Evolutionary conservation across 768 basidiomycete genomes (phyloP).

Genomic region (Leccinum broughii): DNA sequence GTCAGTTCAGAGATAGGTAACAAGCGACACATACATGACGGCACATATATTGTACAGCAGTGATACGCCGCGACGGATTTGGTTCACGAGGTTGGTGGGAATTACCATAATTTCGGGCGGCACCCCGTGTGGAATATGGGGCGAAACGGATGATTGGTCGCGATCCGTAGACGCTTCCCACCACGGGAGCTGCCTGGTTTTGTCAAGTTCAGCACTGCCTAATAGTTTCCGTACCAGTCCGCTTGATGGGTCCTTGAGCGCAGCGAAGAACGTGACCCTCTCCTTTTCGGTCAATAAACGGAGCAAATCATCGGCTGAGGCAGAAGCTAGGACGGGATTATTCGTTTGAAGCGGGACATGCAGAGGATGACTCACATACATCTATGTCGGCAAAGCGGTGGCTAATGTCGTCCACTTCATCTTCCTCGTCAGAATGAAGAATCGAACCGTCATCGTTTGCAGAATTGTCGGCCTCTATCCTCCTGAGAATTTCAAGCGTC

Average conservation of each 20-base stretch:
- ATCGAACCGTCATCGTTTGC: constrained; percentile 38
- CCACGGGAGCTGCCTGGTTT: constrained; percentile 63
- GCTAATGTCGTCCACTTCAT: constrained; percentile 46
- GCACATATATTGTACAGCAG: constrained; percentile 71
- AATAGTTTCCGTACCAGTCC: constrained; percentile 61
- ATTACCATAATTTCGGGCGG: constrained; percentile 48
- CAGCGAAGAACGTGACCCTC: constrained; percentile 57
- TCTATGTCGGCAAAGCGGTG: constrained; percentile 56
- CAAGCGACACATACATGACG: constrained; percentile 52
- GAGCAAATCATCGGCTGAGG: constrained; percentile 61
- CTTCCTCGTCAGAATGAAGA: constrained; percentile 38
- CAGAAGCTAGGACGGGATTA: constrained; percentile 43
- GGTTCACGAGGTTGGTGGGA: constrained; percentile 45
- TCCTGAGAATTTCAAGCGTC: constrained; percentile 71
- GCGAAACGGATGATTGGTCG: not conserved
- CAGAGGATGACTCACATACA: constrained; percentile 47
- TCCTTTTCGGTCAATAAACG: constrained; percentile 59
- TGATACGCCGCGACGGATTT: constrained; percentile 37
- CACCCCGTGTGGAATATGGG: constrained; percentile 31
- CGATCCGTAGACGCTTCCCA: constrained; percentile 51
- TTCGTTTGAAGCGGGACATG: not conserved
- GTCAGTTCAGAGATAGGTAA: not conserved
- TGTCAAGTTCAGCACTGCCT: constrained; percentile 53
- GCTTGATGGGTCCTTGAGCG: constrained; percentile 61
- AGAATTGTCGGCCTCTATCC: constrained; percentile 63